Conservation (phyloP, 2,329 filamentous ascomycete genomes). For the Madurella mycetomatis region DNA sequence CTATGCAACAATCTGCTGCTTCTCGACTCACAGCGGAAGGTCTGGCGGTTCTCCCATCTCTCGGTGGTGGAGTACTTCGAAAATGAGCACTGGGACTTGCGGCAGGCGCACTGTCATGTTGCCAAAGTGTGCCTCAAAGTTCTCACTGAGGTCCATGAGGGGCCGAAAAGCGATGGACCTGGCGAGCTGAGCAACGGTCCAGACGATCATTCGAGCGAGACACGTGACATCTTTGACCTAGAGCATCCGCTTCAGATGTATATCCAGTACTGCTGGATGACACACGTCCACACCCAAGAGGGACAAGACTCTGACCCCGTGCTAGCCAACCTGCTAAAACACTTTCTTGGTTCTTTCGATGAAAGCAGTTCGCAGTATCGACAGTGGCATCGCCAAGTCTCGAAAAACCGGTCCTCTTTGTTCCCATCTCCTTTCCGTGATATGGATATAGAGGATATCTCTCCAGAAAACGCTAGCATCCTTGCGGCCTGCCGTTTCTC, state of each 20-base stretch:
- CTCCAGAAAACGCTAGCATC: background rate
- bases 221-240: background rate
- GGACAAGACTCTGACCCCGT: background rate
- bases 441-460: background rate
- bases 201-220: background rate
- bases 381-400: background rate
- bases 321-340: background rate
- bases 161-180: background rate
- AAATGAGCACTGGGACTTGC: conserved; percentile 4
- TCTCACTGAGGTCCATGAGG: background rate
- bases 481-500: conserved; percentile 4
- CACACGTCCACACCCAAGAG: background rate
- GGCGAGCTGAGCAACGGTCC: background rate
- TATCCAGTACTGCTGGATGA: conserved; percentile 1
- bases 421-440: background rate
- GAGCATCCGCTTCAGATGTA: conserved; percentile 1
- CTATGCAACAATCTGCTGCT: conserved; percentile 19
- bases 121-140: conserved; percentile 10
- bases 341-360: conserved; percentile 1
- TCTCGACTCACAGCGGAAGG: conserved; percentile 4
- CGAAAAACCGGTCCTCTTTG: too few relatives aligned
- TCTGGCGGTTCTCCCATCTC: conserved; percentile 19
- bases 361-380: conserved; percentile 2
- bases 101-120: conserved; percentile 12
- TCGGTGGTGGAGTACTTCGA: conserved; percentile 20